A percentile compares a stretch with the other conserved stretches of the same genome.
These are phyloP conservation scores for Trichoderma gracile DNA, from an alignment of 2,329 filamentous ascomycete species.

Conservation along the genomic window DNA sequence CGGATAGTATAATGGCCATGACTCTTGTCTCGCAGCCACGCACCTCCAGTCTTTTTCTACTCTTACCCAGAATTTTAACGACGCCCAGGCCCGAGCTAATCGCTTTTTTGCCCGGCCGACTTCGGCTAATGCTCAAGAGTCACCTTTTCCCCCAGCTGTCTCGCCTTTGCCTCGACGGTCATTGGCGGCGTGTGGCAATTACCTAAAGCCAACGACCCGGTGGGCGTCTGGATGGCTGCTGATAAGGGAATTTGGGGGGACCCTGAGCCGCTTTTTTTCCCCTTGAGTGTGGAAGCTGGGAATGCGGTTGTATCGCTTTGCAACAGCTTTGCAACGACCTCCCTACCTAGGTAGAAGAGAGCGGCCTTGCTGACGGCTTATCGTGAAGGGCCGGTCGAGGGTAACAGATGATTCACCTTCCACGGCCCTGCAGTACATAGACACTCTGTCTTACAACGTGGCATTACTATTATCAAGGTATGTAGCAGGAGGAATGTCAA, in stretches of 20 bases:
- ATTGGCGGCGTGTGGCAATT: slow-evolving; percentile 25
- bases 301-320: background rate
- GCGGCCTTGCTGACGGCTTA: slow-evolving; percentile 11
- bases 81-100: slow-evolving; percentile 4
- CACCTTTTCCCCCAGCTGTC: slow-evolving; percentile 1
- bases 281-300: too few species aligned
- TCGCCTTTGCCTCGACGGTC: background rate
- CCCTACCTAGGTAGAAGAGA: slow-evolving; percentile 20
- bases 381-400: background rate
- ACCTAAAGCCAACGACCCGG: slow-evolving; percentile 14
- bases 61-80: slow-evolving; percentile 9
- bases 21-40: slow-evolving; percentile 22
- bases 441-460: slow-evolving; percentile 3
- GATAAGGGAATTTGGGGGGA: slow-evolving; percentile 19
- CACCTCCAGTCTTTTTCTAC: background rate
- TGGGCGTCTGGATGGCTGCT: background rate
- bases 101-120: slow-evolving; percentile 27
- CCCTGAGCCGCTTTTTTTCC: background rate
- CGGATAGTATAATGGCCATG: slow-evolving; percentile 10
- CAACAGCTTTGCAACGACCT: background rate
- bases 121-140: slow-evolving; percentile 28
- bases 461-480: background rate
- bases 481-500: background rate
- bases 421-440: background rate
- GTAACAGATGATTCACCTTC: background rate